A percentile compares a stretch with the other conserved stretches of the same genome.
These are phyloP conservation scores for Diaporthe humulicola DNA, from an alignment of 2,329 filamentous ascomycete genomes.

Conservation along the genomic window DNA sequence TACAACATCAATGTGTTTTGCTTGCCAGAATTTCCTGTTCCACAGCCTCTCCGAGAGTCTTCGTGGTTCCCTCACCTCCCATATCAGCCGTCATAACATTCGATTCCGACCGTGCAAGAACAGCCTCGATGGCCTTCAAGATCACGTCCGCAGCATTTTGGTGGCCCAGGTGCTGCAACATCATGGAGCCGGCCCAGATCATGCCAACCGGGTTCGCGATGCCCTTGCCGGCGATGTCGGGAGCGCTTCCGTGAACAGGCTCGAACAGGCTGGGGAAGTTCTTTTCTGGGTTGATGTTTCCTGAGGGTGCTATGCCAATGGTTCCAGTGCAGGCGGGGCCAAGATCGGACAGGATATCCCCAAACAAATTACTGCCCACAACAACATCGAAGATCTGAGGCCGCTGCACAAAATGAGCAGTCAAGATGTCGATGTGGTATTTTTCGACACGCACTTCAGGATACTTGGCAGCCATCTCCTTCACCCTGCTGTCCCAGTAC, in stretches of 20 bases:
- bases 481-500: conserved; percentile 73
- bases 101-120: conserved; percentile 60
- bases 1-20: neutral
- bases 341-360: conserved; percentile 74
- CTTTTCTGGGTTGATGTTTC: conserved; percentile 72
- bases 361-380: conserved; percentile 71
- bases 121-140: conserved; percentile 72
- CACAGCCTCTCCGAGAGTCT: conserved; percentile 68
- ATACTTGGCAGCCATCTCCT: conserved; percentile 64
- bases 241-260: conserved; percentile 74
- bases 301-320: conserved; percentile 76
- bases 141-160: conserved; percentile 68
- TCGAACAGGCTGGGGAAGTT: conserved; percentile 73
- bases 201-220: conserved; percentile 74
- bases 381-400: conserved; percentile 71
- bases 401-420: conserved; percentile 70
- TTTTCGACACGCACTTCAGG: conserved; percentile 71
- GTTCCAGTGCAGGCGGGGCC: conserved; percentile 74
- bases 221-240: conserved; percentile 74
- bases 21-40: conserved; percentile 46
- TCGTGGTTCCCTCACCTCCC: conserved; percentile 68
- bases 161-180: conserved; percentile 75
- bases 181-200: conserved; percentile 79
- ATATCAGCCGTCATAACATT: conserved; percentile 71
- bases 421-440: conserved; percentile 76